Conservation (phyloP, 2,329 filamentous ascomycete genomes). For the Elsinoe necatrix region DNA sequence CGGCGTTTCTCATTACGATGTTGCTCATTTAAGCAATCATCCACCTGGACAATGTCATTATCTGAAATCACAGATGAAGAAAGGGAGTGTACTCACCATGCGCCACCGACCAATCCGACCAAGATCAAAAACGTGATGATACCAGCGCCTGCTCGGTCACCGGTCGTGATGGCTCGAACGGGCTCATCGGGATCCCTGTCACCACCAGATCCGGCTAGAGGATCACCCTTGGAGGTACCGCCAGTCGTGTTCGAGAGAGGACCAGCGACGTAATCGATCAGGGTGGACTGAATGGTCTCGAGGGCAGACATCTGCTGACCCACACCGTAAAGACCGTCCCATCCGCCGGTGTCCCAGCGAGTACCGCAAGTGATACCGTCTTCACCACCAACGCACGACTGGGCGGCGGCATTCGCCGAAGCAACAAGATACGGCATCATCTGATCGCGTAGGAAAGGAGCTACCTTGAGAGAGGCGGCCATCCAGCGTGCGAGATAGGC, state of each 20-base stretch:
- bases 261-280: conserved; percentile 31
- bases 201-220: conserved; percentile 31
- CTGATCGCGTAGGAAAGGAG: conserved; percentile 45
- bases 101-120: conserved; percentile 46
- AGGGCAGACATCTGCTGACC: conserved; percentile 52
- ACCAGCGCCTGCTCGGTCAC: conserved; percentile 61
- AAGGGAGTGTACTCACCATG: conserved; percentile 19
- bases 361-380: conserved; percentile 40
- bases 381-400: conserved; percentile 43
- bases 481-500: conserved; percentile 42
- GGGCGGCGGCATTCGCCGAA: conserved; percentile 48
- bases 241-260: conserved; percentile 44
- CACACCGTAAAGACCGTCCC: conserved; percentile 43
- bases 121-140: conserved; percentile 54
- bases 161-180: conserved; percentile 42
- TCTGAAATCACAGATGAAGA: no score
- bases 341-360: conserved; percentile 33
- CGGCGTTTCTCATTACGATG: conserved; percentile 14
- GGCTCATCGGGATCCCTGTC: conserved; percentile 25
- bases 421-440: conserved; percentile 47
- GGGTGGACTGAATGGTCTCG: conserved; percentile 41
- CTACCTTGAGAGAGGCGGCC: conserved; percentile 49
- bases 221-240: conserved; percentile 43
- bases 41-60: conserved; percentile 12
- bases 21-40: conserved; percentile 14